A percentile compares a stretch with the other conserved stretches of the same genome.
Conservation (phyloP, 176 grass and related monocot genomes). For the Zoysia japonica region DNA sequence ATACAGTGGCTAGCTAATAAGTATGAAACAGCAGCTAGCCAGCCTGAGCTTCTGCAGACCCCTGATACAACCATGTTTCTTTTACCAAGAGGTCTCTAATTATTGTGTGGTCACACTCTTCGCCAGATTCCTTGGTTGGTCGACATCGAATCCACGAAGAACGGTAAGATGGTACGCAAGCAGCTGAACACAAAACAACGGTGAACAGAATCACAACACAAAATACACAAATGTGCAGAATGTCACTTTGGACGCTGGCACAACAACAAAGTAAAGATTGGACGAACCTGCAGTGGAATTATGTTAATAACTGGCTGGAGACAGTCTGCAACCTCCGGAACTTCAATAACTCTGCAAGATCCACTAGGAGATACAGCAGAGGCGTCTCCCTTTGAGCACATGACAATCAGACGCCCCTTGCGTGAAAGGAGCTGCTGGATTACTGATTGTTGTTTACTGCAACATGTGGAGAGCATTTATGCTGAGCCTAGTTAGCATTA, state of each 20-base stretch:
- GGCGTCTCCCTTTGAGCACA: conserved; percentile 75
- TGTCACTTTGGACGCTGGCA: neutral
- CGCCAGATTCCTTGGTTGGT: conserved; percentile 85
- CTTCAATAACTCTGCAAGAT: conserved; percentile 74
- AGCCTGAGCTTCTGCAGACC: neutral
- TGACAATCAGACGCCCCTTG: conserved; percentile 76
- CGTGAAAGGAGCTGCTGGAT: conserved; percentile 94
- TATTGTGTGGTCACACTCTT: conserved; percentile 83
- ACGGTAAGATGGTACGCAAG: conserved; percentile 84
- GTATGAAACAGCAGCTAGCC: neutral
- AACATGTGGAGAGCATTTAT: conserved; percentile 7
- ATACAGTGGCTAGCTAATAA: neutral
- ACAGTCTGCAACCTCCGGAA: conserved; percentile 72
- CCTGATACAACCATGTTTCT: neutral
- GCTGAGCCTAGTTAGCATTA: neutral
- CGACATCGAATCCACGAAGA: conserved; percentile 67
- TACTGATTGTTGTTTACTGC: conserved; percentile 87
- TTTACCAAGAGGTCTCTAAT: neutral
- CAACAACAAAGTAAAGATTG: neutral
- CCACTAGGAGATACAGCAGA: conserved; percentile 54
- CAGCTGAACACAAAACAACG: conserved; percentile 44
- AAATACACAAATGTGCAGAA: neutral
- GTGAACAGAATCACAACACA: neutral
- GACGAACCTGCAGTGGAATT: conserved; percentile 79
- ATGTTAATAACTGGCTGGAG: conserved; percentile 89